A percentile compares a stretch with the other conserved stretches of the same genome.
phyloP scores from a whole-genome alignment of 1,284 basidiomycete species.

The Somion occarium region DNA sequence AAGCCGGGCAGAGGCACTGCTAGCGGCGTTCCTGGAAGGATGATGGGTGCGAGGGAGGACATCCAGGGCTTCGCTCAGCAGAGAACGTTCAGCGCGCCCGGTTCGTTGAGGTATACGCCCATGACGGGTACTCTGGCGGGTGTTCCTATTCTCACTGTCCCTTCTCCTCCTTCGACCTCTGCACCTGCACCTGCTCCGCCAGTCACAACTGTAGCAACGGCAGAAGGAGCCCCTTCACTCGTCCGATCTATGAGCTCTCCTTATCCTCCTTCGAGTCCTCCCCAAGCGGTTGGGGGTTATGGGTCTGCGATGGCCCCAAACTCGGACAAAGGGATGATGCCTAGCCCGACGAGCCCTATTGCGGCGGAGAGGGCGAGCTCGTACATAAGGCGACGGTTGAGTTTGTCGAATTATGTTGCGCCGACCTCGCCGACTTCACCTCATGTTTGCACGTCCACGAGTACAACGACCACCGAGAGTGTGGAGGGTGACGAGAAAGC shows the following conservation, averaged over 20 bases:
- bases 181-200: not conserved
- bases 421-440: constrained; percentile 13
- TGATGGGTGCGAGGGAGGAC: not conserved
- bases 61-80: constrained; percentile 22
- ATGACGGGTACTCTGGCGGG: constrained; percentile 17
- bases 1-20: not conserved
- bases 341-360: constrained; percentile 4
- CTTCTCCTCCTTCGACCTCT: not conserved
- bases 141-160: not conserved
- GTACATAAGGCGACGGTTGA: constrained; percentile 34
- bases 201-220: constrained; percentile 4
- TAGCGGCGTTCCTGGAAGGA: not conserved
- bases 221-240: constrained; percentile 16
- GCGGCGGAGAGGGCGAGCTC: constrained; percentile 8
- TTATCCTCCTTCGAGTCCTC: constrained; percentile 11
- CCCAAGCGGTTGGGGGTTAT: not conserved
- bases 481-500: constrained; percentile 12
- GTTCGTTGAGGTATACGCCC: constrained; percentile 30
- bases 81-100: constrained; percentile 32
- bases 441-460: no score
- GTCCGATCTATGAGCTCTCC: constrained; percentile 21
- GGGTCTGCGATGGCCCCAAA: constrained; percentile 10
- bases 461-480: constrained; percentile 1
- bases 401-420: constrained; percentile 47
- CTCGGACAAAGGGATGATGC: constrained; percentile 1